These are phyloP conservation scores for Conticribra guillardii DNA, from an alignment of 108 stramenopile species.

Conservation along the genomic window DNA sequence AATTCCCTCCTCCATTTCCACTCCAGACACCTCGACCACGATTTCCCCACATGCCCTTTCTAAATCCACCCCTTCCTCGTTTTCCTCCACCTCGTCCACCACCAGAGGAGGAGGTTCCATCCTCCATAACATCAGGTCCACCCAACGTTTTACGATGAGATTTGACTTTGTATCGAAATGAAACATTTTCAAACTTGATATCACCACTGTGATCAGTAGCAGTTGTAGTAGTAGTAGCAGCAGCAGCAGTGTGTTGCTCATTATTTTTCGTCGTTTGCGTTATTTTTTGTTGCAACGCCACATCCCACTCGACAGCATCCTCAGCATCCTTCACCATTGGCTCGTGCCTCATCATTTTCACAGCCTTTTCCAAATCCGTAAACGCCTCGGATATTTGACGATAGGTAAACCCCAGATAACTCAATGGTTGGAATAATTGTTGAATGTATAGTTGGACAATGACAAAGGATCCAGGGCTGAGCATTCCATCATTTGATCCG, in stretches of 20 bases:
- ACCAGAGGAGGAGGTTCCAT: not conserved
- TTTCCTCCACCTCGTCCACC: constrained; percentile 13
- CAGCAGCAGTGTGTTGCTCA: no score
- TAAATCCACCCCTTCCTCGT: constrained; percentile 19
- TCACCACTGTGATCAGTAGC: constrained; percentile 28
- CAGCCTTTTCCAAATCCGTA: constrained; percentile 54
- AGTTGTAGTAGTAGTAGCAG: not conserved
- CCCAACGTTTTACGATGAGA: constrained; percentile 30
- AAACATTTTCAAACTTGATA: constrained; percentile 41
- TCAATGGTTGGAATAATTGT: constrained; percentile 49
- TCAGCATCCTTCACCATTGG: constrained; percentile 43
- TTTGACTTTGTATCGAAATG: constrained; percentile 50
- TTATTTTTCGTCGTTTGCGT: not conserved
- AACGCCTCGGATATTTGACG: constrained; percentile 50
- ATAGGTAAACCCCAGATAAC: constrained; percentile 42
- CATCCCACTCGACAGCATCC: constrained; percentile 49
- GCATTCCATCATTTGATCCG: constrained; percentile 1
- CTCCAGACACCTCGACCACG: constrained; percentile 21
- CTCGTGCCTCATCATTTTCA: constrained; percentile 32
- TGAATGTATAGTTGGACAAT: constrained; percentile 54
- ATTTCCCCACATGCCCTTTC: constrained; percentile 38
- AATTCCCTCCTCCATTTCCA: constrained; percentile 25
- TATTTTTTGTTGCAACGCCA: constrained; percentile 3
- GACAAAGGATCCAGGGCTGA: constrained; percentile 50
- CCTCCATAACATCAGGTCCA: constrained; percentile 22